A percentile compares a stretch with the other conserved stretches of the same genome.
Evolutionary conservation across 768 basidiomycete species (phyloP).

Genomic region (Clavaria fumosa): DNA sequence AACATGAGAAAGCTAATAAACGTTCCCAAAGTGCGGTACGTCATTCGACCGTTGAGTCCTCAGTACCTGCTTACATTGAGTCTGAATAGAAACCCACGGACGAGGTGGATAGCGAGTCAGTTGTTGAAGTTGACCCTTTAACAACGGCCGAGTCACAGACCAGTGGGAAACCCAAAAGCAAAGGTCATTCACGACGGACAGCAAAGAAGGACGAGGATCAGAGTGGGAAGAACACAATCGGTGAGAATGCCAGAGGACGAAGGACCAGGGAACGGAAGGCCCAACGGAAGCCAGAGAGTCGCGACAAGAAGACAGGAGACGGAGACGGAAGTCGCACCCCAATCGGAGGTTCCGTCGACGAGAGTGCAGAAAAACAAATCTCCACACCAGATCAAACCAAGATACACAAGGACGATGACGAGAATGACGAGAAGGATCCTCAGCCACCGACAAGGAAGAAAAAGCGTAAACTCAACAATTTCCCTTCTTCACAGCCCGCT

Average conservation of each 20-base stretch:
- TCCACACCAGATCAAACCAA: constrained; percentile 7
- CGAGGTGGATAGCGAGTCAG: background rate
- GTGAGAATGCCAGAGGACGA: constrained; percentile 7
- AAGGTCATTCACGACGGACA: constrained; percentile 26
- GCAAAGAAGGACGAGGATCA: constrained; percentile 15
- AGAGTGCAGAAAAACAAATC: background rate
- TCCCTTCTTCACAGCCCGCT: constrained; percentile 25
- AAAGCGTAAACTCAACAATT: constrained; percentile 56
- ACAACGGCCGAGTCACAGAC: background rate
- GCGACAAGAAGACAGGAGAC: too few relatives aligned
- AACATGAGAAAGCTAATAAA: constrained; percentile 21
- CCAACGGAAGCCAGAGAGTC: constrained; percentile 15
- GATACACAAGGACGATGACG: constrained; percentile 12
- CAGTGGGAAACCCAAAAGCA: constrained; percentile 13
- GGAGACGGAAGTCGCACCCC: background rate
- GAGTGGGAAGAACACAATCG: constrained; percentile 6
- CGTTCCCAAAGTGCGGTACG: constrained; percentile 13
- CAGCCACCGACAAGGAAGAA: constrained; percentile 36
- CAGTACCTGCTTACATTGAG: constrained; percentile 3
- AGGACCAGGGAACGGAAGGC: constrained; percentile 18
- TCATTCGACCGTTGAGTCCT: background rate
- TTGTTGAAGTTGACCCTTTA: background rate
- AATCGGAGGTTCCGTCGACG: background rate
- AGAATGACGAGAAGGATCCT: constrained; percentile 13
- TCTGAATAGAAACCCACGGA: background rate